A percentile compares a stretch with the other conserved stretches of the same genome.
Conservation (phyloP, 2,329 filamentous ascomycete genomes). For the Arthrobotrys megalospora region DNA sequence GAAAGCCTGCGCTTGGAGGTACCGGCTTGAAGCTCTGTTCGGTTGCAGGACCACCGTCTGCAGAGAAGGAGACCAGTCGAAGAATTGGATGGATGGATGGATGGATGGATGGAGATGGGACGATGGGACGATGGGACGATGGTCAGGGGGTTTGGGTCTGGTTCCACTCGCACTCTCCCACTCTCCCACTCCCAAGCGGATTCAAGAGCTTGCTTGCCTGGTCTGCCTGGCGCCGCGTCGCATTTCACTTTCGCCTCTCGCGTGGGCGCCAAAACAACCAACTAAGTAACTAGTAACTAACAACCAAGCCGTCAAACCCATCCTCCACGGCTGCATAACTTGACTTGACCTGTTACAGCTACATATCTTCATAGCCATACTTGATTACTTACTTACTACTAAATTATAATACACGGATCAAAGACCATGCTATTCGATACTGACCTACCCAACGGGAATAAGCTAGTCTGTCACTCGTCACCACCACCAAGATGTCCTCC, state of each 20-base stretch:
- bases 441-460: background rate
- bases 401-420: too few species aligned
- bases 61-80: background rate
- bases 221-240: background rate
- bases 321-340: too few species aligned
- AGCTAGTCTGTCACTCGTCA: background rate
- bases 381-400: too few species aligned
- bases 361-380: too few species aligned
- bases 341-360: too few species aligned
- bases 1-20: conserved; percentile 8
- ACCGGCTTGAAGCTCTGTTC: background rate
- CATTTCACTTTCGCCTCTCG: background rate
- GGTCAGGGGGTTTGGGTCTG: conserved; percentile 8
- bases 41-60: background rate
- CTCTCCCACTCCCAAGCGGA: background rate
- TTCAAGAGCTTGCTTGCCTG: background rate
- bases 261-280: background rate
- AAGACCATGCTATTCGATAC: too few species aligned
- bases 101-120: conserved; percentile 8
- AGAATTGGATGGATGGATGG: conserved; percentile 1
- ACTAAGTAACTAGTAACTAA: too few species aligned
- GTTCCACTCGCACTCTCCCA: too few species aligned
- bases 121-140: background rate
- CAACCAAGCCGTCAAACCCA: too few species aligned
- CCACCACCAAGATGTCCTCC: conserved; percentile 29